Evolutionary conservation across 2,329 filamentous ascomycete genomes (phyloP), one percentile per base, ranked within the genome.

Genomic region (Fusarium illudens): DNA sequence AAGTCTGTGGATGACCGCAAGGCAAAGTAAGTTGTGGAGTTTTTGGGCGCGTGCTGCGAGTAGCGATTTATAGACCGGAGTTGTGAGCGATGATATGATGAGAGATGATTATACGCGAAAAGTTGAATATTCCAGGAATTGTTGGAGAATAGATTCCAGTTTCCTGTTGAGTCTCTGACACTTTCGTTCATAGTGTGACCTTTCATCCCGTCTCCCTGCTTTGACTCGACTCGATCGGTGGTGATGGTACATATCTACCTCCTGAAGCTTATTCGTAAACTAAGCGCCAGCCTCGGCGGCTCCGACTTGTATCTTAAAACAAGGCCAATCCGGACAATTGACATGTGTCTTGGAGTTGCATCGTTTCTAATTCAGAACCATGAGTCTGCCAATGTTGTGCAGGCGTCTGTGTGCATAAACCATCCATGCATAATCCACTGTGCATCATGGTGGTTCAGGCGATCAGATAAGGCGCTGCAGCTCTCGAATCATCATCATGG

Each of bases 1-100:
- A 88, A 91, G 62, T 87, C 92, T 3, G 94, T 99, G 4, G 88
- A 97, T 56, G 87, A 86, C 74, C 63, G 67, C 53, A 72, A 80
- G 79, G 68, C 74, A 62, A 52, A 80, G 78, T 33, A 84, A 80
- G 76, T 75, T 67, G 58, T 37, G 27, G 44, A 80, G 19, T 65
- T 83, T 46, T 30, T 52, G 19, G 36, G 34, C 37, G 34, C 25
- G 48, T 49, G 52, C 7, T 32, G 50, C 33, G 46, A 50, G 37
- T n/a, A 48, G 44, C 33, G 39, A 51, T 15, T 33, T 63, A 62
- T 69, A 69, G 67, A 69, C 39, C 53, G 66, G 64, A 68, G 68
- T 65, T 65, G 9, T 34, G 30, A 56, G 57, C 49, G 57, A 61
- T 53, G 64, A 62, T 62, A 34, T 64, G 65, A 70, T 52, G 66